phyloP scores from a whole-genome alignment of 148 eudicot species.

The Tetragonia tetragonoides region DNA sequence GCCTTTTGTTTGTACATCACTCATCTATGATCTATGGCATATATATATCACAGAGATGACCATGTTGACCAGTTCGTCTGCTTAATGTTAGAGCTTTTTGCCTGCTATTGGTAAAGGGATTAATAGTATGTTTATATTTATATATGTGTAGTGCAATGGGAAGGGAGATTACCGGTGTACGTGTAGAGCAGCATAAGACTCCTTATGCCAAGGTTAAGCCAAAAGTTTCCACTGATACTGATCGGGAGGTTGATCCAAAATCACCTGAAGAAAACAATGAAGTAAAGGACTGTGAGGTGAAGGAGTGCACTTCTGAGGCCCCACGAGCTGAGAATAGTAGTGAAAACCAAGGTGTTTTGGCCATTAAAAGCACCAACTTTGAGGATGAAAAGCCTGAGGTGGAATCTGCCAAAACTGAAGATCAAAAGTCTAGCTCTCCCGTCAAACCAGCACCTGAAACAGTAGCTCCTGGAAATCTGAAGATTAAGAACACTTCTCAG shows the following conservation, averaged over 20 bases:
- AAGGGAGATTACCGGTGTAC: conserved; percentile 67
- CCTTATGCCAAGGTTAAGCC: conserved; percentile 44
- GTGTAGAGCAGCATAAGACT: conserved; percentile 44
- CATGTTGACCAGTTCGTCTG: neutral
- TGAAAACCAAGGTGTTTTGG: conserved; percentile 50
- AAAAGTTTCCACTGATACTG: conserved; percentile 42
- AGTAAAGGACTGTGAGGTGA: conserved; percentile 37
- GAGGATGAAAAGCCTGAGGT: conserved; percentile 32
- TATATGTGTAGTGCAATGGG: conserved; percentile 67
- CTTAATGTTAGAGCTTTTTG: neutral
- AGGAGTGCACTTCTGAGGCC: conserved; percentile 43
- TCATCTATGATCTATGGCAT: no score
- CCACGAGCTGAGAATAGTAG: conserved; percentile 37
- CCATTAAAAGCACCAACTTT: conserved; percentile 41
- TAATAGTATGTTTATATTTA: neutral
- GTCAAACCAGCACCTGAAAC: conserved; percentile 40
- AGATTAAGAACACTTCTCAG: conserved; percentile 28
- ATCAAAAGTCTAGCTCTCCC: conserved; percentile 51
- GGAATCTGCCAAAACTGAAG: conserved; percentile 41
- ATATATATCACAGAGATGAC: no score
- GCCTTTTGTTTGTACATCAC: neutral
- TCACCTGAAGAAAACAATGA: conserved; percentile 35
- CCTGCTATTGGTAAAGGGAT: neutral
- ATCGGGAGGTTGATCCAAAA: conserved; percentile 37
- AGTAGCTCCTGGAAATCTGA: conserved; percentile 29